phyloP scores from a whole-genome alignment of 1,139 yeast species.

The Blastobotrys arbuscula region DNA sequence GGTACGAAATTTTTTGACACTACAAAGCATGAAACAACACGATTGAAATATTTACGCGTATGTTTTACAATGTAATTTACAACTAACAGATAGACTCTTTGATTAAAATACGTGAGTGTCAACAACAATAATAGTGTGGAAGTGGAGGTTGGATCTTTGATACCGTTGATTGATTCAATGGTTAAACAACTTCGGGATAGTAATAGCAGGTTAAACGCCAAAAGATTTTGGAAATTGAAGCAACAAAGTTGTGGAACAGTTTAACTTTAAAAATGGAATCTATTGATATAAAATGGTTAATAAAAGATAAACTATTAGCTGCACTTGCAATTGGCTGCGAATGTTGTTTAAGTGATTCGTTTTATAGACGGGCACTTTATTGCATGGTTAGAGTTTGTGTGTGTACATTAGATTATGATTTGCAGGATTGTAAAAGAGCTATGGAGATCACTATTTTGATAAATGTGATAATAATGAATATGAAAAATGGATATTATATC shows the following conservation, averaged over 20 bases:
- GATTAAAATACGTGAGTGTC: not conserved
- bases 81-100: not conserved
- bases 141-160: not conserved
- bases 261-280: slow-evolving; percentile 1
- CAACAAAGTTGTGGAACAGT: slow-evolving; percentile 3
- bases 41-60: not conserved
- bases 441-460: slow-evolving; percentile 2
- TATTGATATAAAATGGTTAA: not conserved
- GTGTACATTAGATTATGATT: not conserved
- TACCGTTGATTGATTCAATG: slow-evolving; percentile 1
- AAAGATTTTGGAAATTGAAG: not conserved
- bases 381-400: not conserved
- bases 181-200: not conserved
- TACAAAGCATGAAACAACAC: not conserved
- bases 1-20: too few relatives aligned
- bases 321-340: slow-evolving; percentile 2
- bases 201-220: not conserved
- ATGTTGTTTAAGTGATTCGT: not conserved
- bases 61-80: not conserved
- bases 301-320: not conserved
- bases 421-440: not conserved
- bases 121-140: not conserved
- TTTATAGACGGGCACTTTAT: not conserved
- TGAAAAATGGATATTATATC: not conserved
- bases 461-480: not conserved